phyloP scores from a whole-genome alignment of 2,329 filamentous ascomycete species.

The Ceratocystis diversiconidia region DNA sequence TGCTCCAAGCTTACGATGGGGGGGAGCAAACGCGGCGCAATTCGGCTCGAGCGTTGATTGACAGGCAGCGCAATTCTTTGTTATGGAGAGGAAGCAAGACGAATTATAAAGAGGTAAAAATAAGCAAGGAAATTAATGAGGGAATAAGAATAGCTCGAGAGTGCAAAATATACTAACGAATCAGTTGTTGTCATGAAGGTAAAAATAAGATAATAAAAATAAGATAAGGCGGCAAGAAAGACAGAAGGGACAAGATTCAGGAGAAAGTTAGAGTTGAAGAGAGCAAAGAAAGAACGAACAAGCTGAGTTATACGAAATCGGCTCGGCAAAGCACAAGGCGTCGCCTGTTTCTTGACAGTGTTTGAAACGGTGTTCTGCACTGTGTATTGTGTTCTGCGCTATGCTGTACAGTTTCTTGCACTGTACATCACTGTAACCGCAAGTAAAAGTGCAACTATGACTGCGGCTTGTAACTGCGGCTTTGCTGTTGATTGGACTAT shows the following conservation, averaged over 20 bases:
- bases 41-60: conserved; percentile 5
- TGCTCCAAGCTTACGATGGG: neutral
- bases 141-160: neutral
- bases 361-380: neutral
- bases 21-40: neutral
- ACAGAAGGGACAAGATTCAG: neutral
- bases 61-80: neutral
- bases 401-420: neutral
- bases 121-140: neutral
- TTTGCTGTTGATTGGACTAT: neutral
- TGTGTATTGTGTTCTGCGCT: neutral
- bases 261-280: conserved; percentile 1
- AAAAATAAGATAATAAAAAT: neutral
- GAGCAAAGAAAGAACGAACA: neutral
- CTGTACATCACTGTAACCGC: neutral
- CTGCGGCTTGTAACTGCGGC: neutral
- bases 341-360: neutral
- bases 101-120: neutral
- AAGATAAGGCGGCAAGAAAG: neutral
- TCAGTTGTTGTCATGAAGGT: neutral
- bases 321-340: conserved; percentile 3
- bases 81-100: neutral
- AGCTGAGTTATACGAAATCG: conserved; percentile 4
- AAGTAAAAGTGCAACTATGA: neutral
- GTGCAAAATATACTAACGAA: neutral